These are phyloP conservation scores for Russula foetens DNA, from an alignment of 768 basidiomycete species.

Conservation along the genomic window DNA sequence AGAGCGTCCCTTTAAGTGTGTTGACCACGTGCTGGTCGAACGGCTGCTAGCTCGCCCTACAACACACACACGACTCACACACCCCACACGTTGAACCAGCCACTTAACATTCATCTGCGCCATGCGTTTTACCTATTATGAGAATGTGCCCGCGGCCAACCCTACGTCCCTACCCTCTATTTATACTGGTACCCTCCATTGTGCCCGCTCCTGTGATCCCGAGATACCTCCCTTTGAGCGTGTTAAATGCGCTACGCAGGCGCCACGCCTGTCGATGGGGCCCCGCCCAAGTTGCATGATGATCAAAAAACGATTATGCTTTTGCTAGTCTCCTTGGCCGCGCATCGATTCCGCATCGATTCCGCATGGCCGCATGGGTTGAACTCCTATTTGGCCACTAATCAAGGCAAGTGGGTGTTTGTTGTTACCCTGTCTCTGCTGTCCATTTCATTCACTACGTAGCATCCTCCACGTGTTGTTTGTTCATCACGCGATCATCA, in stretches of 20 bases:
- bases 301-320: too few species aligned
- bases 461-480: neutral
- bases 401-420: too few species aligned
- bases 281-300: neutral
- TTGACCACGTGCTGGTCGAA: constrained; percentile 2
- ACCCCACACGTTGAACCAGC: neutral
- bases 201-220: neutral
- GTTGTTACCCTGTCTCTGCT: neutral
- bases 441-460: neutral
- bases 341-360: neutral
- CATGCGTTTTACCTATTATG: neutral
- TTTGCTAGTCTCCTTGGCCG: too few species aligned
- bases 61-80: neutral
- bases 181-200: neutral
- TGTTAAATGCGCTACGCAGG: too few species aligned
- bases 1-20: neutral
- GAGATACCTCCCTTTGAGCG: neutral
- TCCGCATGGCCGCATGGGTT: neutral
- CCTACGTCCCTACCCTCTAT: neutral
- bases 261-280: neutral
- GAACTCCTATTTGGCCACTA: neutral
- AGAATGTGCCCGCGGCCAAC: neutral
- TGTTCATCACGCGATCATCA: neutral
- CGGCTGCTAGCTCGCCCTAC: neutral
- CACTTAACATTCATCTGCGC: neutral